A percentile compares a stretch with the other conserved stretches of the same genome.
Conservation (phyloP, 371 early-diverging fungal genomes). For the Mucor lusitanicus region DNA sequence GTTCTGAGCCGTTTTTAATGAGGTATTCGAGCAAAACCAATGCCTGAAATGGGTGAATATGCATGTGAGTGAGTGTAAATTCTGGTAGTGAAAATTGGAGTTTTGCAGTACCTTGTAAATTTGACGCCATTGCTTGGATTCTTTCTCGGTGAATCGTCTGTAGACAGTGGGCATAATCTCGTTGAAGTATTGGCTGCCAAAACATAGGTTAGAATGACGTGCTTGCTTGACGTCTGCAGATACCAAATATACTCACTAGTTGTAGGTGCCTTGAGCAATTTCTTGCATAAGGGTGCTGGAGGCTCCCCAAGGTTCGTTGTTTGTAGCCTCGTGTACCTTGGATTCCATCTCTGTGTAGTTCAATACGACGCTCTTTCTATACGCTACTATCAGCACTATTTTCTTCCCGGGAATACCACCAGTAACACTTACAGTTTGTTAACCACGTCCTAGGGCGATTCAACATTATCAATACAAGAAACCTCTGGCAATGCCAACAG, state of each 20-base stretch:
- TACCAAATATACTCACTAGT: constrained; percentile 55
- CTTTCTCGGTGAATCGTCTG: constrained; percentile 82
- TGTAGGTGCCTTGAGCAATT: constrained; percentile 82
- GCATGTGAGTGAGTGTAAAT: neutral
- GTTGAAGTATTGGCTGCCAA: constrained; percentile 77
- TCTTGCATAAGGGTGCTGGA: constrained; percentile 89
- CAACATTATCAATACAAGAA: neutral
- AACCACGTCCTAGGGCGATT: constrained; percentile 53
- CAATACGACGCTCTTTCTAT: constrained; percentile 72
- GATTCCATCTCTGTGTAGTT: constrained; percentile 88
- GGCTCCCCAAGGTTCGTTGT: constrained; percentile 90
- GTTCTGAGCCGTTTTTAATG: constrained; percentile 93
- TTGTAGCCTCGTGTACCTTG: constrained; percentile 87
- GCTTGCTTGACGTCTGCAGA: neutral
- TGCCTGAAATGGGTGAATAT: constrained; percentile 47
- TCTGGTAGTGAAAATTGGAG: neutral
- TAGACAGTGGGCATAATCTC: constrained; percentile 94
- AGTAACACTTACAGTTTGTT: constrained; percentile 61
- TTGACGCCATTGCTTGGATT: constrained; percentile 87
- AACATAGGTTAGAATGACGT: neutral
- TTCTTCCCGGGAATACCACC: neutral
- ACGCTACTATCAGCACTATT: too few relatives aligned
- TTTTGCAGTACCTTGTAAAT: constrained; percentile 74
- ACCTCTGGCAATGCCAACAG: neutral
- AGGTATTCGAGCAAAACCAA: constrained; percentile 91